Conservation (phyloP, 805 yeast species). For the Schwanniomyces yamadae region DNA sequence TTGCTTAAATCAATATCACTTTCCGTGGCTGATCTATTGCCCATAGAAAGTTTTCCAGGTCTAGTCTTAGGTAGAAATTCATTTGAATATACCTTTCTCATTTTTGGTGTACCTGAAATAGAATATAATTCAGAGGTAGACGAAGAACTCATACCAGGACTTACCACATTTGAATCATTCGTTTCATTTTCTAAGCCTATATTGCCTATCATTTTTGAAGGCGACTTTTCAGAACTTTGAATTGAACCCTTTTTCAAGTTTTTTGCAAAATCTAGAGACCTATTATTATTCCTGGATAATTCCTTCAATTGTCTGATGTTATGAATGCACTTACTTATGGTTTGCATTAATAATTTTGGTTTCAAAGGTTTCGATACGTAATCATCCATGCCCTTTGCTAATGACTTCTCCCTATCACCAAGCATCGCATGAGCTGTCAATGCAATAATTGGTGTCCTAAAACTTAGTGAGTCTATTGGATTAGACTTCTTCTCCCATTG, state of each 20-base stretch:
- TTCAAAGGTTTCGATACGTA: conserved; percentile 85
- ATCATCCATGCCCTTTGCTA: conserved; percentile 91
- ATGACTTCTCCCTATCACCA: conserved; percentile 84
- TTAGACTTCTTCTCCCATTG: conserved; percentile 83
- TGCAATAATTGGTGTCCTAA: conserved; percentile 85
- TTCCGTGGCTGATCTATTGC: conserved; percentile 35
- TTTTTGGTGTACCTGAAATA: conserved; percentile 18
- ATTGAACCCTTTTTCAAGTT: conserved; percentile 38
- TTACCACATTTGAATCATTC: conserved; percentile 11
- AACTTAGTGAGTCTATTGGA: conserved; percentile 65
- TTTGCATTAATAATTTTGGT: conserved; percentile 78
- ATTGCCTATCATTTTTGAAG: conserved; percentile 10
- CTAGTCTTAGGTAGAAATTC: conserved; percentile 20
- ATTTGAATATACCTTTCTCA: conserved; percentile 29
- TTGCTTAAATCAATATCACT: conserved; percentile 19
- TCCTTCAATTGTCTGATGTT: conserved; percentile 63
- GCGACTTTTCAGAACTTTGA: conserved; percentile 18
- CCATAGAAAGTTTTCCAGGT: conserved; percentile 32
- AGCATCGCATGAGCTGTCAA: conserved; percentile 93
- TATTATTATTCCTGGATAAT: conserved; percentile 46
- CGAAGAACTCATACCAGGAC: conserved; percentile 9
- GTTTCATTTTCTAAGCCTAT: conserved; percentile 13
- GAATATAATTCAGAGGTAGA: conserved; percentile 14
- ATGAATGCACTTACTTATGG: conserved; percentile 80
- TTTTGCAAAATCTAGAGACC: conserved; percentile 47